Percentiles rank a stretch among this genome's conserved stretches.
These are phyloP conservation scores for Aspergillus conjunctus DNA, from an alignment of 495 filamentous ascomycete species.

Conservation along the genomic window DNA sequence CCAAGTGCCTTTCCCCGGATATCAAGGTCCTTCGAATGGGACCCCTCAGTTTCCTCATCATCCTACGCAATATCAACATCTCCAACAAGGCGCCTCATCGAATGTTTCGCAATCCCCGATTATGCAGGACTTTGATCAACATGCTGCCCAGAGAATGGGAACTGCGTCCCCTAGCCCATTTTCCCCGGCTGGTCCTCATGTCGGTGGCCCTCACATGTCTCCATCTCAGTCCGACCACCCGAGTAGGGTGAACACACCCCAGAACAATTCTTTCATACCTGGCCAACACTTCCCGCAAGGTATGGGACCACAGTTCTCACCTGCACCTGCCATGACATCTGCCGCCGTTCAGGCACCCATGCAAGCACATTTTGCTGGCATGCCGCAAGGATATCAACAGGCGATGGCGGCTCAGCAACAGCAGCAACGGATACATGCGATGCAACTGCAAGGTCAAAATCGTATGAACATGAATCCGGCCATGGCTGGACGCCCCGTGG, in stretches of 20 bases:
- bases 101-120: conserved; percentile 88
- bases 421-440: conserved; percentile 54
- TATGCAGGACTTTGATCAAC: conserved; percentile 72
- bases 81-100: conserved; percentile 77
- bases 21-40: conserved; percentile 61
- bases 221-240: conserved; percentile 77
- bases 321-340: conserved; percentile 40
- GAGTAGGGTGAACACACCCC: conserved; percentile 72
- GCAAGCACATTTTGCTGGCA: conserved; percentile 46
- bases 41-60: conserved; percentile 52
- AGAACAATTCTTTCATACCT: conserved; percentile 65
- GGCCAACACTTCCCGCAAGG: conserved; percentile 58
- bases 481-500: conserved; percentile 44
- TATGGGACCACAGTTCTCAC: conserved; percentile 61
- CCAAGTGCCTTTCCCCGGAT: conserved; percentile 66
- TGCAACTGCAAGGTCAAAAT: conserved; percentile 61
- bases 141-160: conserved; percentile 76
- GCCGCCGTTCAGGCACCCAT: conserved; percentile 38
- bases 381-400: conserved; percentile 54
- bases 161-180: conserved; percentile 92
- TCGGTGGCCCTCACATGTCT: conserved; percentile 69
- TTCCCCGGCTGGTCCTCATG: conserved; percentile 75
- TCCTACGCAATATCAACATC: conserved; percentile 75
- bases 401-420: conserved; percentile 52
- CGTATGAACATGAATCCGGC: conserved; percentile 63